Conservation (phyloP, 1,284 basidiomycete genomes). For the Ceratobasidium sp. region DNA sequence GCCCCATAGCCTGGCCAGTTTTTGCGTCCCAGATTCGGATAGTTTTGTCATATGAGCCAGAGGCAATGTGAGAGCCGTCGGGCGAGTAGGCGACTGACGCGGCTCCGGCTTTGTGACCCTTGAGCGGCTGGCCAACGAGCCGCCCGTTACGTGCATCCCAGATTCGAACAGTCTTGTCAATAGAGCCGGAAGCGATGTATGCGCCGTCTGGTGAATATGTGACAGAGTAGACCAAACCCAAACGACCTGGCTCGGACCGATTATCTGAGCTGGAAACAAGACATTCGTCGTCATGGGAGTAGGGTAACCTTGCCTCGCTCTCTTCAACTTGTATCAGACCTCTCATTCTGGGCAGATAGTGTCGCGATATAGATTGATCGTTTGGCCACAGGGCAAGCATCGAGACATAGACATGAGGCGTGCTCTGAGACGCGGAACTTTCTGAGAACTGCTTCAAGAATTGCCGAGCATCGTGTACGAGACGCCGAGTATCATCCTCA, state of each 20-base stretch:
- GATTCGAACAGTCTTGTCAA: background rate
- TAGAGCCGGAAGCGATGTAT: too few relatives aligned
- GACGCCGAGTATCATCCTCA: background rate
- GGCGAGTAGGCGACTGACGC: conserved; percentile 34
- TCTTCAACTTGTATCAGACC: background rate
- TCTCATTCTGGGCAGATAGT: background rate
- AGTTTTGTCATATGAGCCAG: conserved; percentile 41
- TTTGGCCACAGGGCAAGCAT: background rate
- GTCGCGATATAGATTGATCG: background rate
- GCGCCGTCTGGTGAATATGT: too few relatives aligned
- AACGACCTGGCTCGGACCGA: too few relatives aligned
- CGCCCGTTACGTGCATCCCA: conserved; percentile 6
- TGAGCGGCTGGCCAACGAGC: conserved; percentile 12
- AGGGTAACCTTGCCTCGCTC: too few relatives aligned
- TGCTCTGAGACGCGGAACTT: background rate
- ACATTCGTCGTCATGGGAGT: too few relatives aligned
- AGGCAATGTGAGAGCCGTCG: conserved; percentile 39
- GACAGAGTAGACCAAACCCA: too few relatives aligned
- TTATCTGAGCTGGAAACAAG: too few relatives aligned
- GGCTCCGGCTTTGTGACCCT: conserved; percentile 11
- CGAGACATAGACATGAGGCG: background rate
- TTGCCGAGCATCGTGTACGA: background rate
- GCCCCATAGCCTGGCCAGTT: too few relatives aligned
- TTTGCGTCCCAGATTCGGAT: too few relatives aligned
- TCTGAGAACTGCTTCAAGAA: conserved; percentile 5